Base-by-base conservation (phyloP, 1,284 basidiomycete species). In the Porphyrellus sp. region DNA sequence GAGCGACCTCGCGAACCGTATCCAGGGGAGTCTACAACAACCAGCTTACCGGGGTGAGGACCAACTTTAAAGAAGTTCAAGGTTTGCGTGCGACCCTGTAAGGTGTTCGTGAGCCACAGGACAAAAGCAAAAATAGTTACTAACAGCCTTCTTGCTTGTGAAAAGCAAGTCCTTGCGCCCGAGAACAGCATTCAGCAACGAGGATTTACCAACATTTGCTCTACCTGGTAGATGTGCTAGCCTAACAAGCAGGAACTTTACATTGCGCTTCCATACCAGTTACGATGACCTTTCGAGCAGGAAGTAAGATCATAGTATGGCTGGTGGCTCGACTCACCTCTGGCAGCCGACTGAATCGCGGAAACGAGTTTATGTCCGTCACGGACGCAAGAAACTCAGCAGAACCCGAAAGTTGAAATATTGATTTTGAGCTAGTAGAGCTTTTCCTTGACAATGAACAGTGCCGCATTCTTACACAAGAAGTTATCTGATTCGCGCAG, bases 11-110 rank as follows among this genome's bases (percentile, higher is more conserved):
- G 75, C n/a, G 74, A 67, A 42, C 88, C 88, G 62, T 90, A 91
- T 8, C 88, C 88, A 5, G 88, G 88, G 9, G 88, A 78, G 59
- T 91, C 88, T 7, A 90, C 87, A 3, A 91, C 70, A 20, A 89
- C 63, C 24, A 87, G 73, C 31, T 79, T 75, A 30, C 80, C 80
- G 12, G 79, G 78, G 15, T 72, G 68, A 7, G 71, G 59, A 4
- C 84, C 85, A 20, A 88, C 78, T 38, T 79, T 75, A 64, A 80
- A 89, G 63, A 89, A 90, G 57, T 89, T 86, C 44, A 90, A 70
- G 7, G 81, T 68, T 58, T 78, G 77, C 9, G 88, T 90, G 21
- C 79, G 77, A 15, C 88, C 88, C 88, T 90, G 52, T 16, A 34
- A 37, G 33, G 11, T 5, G 8, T 18, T 5, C 2, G 33, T 49